Evolutionary conservation across 2,329 filamentous ascomycete genomes (phyloP).

Genomic region (Cercospora sp.): DNA sequence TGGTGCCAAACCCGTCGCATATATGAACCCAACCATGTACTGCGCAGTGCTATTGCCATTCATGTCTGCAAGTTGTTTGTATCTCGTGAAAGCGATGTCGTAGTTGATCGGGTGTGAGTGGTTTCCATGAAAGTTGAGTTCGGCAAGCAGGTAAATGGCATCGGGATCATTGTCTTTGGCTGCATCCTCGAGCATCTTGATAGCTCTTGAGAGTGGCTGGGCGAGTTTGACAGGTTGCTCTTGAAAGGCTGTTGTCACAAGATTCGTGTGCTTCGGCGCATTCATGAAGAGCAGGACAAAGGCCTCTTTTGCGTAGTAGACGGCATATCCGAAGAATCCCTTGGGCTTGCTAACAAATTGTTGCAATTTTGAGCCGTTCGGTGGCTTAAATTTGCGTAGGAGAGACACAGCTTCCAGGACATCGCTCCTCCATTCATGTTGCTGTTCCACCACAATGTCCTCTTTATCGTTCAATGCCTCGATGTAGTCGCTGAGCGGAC

Average conservation of each 20-base stretch:
- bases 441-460: constrained; percentile 12
- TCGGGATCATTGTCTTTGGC: constrained; percentile 65
- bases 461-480: constrained; percentile 9
- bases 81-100: constrained; percentile 74
- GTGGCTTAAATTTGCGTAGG: constrained; percentile 46
- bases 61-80: constrained; percentile 71
- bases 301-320: constrained; percentile 62
- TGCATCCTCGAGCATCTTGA: constrained; percentile 60
- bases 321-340: constrained; percentile 57
- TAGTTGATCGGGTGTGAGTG: constrained; percentile 85
- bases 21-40: constrained; percentile 93
- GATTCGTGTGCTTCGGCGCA: constrained; percentile 52
- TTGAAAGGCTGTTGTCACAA: constrained; percentile 41
- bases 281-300: constrained; percentile 68
- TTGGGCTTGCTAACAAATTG: constrained; percentile 52
- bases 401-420: constrained; percentile 44
- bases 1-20: constrained; percentile 85
- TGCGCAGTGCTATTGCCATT: constrained; percentile 90
- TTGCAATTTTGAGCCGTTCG: constrained; percentile 43
- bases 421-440: constrained; percentile 16
- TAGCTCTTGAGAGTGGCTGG: constrained; percentile 57
- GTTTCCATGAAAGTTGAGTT: constrained; percentile 97
- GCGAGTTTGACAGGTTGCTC: constrained; percentile 47
- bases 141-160: constrained; percentile 83
- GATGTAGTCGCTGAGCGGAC: constrained; percentile 10